These are phyloP conservation scores for Fibroporia radiculosa DNA, from an alignment of 768 basidiomycete species.

Conservation along the genomic window DNA sequence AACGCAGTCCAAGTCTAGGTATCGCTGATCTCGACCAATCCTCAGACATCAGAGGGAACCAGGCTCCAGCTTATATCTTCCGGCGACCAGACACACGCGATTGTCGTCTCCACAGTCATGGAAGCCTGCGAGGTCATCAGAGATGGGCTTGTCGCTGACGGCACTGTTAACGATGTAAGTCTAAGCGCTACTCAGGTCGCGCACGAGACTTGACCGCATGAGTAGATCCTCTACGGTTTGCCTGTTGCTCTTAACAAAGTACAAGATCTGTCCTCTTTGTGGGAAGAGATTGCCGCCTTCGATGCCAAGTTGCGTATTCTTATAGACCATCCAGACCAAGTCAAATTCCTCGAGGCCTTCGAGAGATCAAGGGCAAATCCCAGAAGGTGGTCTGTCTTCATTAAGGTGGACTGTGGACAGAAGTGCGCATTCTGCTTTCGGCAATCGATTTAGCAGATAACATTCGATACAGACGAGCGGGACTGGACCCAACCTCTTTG, in stretches of 20 bases:
- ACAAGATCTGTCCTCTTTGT: constrained; percentile 54
- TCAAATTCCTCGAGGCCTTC: constrained; percentile 55
- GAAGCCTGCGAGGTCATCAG: constrained; percentile 73
- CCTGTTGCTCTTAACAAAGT: constrained; percentile 68
- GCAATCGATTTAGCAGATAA: constrained; percentile 8
- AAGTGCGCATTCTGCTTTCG: constrained; percentile 40
- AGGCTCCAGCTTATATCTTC: constrained; percentile 56
- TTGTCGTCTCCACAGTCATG: constrained; percentile 77
- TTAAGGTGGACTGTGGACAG: constrained; percentile 74
- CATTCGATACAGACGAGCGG: constrained; percentile 54
- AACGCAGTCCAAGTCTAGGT: background rate
- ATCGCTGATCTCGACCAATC: background rate
- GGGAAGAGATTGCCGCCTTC: constrained; percentile 43
- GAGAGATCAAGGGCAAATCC: constrained; percentile 34
- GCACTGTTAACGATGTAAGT: constrained; percentile 71
- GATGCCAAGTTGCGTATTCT: constrained; percentile 62
- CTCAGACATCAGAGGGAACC: constrained; percentile 64
- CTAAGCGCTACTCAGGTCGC: background rate
- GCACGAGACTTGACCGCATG: constrained; percentile 1
- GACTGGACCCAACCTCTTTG: constrained; percentile 45
- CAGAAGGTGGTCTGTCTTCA: constrained; percentile 65
- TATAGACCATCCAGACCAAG: constrained; percentile 70
- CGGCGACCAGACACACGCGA: constrained; percentile 45
- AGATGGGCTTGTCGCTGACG: constrained; percentile 61
- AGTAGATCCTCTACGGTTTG: constrained; percentile 74